phyloP scores from a whole-genome alignment of 2,329 filamentous ascomycete genomes.

The Cercospora janseana region DNA sequence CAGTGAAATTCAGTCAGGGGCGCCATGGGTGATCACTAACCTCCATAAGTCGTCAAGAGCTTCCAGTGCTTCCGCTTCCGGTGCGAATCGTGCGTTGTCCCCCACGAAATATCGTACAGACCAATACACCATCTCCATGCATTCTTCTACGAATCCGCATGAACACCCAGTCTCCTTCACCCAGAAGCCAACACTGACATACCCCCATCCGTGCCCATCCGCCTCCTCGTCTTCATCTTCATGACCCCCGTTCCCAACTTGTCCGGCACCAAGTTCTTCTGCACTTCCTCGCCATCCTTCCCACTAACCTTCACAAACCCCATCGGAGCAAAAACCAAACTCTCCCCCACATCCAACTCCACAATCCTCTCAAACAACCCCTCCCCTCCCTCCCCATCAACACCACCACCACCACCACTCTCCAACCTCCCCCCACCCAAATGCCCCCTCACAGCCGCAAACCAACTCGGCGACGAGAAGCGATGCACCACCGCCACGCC shows the following conservation, averaged over 20 bases:
- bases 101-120: too few relatives aligned
- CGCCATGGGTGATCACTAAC: too few relatives aligned
- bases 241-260: conserved; percentile 29
- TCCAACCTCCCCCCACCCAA: conserved; percentile 45
- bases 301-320: conserved; percentile 28
- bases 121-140: too few relatives aligned
- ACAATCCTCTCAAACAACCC: conserved; percentile 35
- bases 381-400: conserved; percentile 10
- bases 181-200: conserved; percentile 29
- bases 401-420: too few relatives aligned
- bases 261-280: conserved; percentile 17
- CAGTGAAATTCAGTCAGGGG: too few relatives aligned
- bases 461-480: conserved; percentile 67
- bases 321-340: conserved; percentile 36
- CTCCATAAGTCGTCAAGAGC: too few relatives aligned
- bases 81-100: too few relatives aligned
- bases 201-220: conserved; percentile 33
- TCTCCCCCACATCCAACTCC: conserved; percentile 34
- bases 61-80: too few relatives aligned
- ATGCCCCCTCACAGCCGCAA: conserved; percentile 46
- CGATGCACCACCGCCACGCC: conserved; percentile 70
- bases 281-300: conserved; percentile 21
- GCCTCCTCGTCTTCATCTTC: conserved; percentile 32
- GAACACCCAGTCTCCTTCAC: too few relatives aligned
- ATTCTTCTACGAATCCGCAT: too few relatives aligned